Evolutionary conservation across 169 alveolate genomes (phyloP), one percentile per base, ranked within the genome.

Genomic region (Plasmodium gonderi): DNA sequence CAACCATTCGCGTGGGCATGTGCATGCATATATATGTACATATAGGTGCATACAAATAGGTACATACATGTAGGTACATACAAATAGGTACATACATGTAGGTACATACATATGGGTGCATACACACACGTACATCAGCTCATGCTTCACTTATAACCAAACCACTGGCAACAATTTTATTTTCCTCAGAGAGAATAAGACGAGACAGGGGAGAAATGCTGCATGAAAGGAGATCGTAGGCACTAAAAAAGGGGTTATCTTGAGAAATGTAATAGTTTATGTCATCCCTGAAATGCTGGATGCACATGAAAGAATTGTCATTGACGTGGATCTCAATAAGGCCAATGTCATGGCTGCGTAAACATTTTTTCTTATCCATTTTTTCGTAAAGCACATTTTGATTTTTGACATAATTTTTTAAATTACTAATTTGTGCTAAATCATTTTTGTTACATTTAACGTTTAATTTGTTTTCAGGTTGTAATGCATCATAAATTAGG

Each of bases 191-290:
- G 36, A 85, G 79, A 74, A 85, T 85, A 75, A 85, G 68, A 67
- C 92, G 92, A n/a, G 92, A 85, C 26, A 85, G 79, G 45, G 92
- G 92, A 60, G 92, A 85, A 65, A 85, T 60, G 65, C 72, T 36
- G 47, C 77, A 85, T 6, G 85, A 54, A 17, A 85, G 87, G 40
- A 85, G 79, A 44, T 85, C 92, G 67, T 85, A 85, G 67, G 47
- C 68, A 65, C 79, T 85, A 45, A 85, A 85, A 85, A 85, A 85
- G 67, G 40, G 67, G 36, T 44, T 67, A 78, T 85, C 85, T 29
- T 54, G 79, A 42, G 92, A 26, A 51, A 85, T 85, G 79, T 74
- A 85, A 78, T 85, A 85, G 45, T 85, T 74, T 75, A 85, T 31
- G 17, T 75, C 87, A 23, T 54, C 36, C 67, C 79, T 54, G 89